Evolutionary conservation across 768 basidiomycete species (phyloP).

Genomic region (Tylopilus intermedius): DNA sequence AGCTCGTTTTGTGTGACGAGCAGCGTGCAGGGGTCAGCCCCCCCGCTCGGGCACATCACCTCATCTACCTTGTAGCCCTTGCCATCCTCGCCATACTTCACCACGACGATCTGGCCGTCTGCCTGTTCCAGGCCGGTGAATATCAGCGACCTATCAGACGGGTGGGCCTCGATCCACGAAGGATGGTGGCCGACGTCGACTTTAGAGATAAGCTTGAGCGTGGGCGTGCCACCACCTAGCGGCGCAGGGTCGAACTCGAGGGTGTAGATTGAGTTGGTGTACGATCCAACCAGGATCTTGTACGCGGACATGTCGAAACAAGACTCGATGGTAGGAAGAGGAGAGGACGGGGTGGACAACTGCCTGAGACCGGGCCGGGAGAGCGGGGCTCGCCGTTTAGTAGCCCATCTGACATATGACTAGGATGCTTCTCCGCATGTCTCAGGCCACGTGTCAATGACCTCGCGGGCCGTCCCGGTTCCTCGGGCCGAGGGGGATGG

Average conservation of each 20-base stretch:
- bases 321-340: background rate
- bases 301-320: conserved; percentile 12
- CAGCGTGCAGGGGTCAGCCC: conserved; percentile 61
- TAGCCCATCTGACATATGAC: too few relatives aligned
- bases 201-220: conserved; percentile 42
- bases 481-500: background rate
- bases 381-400: background rate
- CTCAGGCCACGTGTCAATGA: too few relatives aligned
- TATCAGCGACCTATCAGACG: conserved; percentile 50
- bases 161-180: conserved; percentile 71
- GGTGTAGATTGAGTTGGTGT: conserved; percentile 57
- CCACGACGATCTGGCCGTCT: conserved; percentile 58
- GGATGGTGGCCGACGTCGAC: conserved; percentile 57
- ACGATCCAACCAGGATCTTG: conserved; percentile 60
- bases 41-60: conserved; percentile 44
- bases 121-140: conserved; percentile 63
- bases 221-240: conserved; percentile 45
- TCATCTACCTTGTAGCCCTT: conserved; percentile 40
- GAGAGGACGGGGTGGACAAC: background rate
- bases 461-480: too few relatives aligned
- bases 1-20: conserved; percentile 53
- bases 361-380: background rate
- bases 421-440: too few relatives aligned
- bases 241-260: conserved; percentile 60
- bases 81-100: conserved; percentile 54